Conservation (phyloP, 139 green algal genomes). For the Micractinium conductrix region DNA sequence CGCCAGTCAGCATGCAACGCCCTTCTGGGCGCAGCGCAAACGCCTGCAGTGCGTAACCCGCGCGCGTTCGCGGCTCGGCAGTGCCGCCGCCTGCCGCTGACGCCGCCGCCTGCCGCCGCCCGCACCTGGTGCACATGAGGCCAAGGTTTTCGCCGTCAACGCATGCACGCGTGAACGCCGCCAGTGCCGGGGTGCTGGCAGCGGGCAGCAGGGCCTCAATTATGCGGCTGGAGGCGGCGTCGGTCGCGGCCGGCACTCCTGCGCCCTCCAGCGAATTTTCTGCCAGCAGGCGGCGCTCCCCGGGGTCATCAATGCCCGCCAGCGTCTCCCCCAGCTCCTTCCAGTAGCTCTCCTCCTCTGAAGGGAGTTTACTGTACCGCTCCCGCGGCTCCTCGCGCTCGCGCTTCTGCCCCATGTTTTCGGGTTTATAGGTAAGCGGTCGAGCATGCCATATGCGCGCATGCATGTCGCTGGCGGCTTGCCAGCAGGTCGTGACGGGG, state of each 20-base stretch:
- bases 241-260: conserved; percentile 31
- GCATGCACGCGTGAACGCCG: conserved; percentile 26
- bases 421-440: no score
- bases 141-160: conserved; percentile 47
- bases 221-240: conserved; percentile 37
- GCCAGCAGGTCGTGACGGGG: not conserved
- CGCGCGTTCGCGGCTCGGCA: conserved; percentile 1
- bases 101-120: not conserved
- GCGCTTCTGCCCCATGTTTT: conserved; percentile 8
- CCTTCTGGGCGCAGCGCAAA: no score
- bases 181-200: conserved; percentile 34
- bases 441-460: no score
- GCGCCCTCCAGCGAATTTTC: conserved; percentile 70
- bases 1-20: not conserved
- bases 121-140: conserved; percentile 42
- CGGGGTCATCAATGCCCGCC: conserved; percentile 61
- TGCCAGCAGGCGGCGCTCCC: conserved; percentile 69
- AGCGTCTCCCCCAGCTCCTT: conserved; percentile 61
- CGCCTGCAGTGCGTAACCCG: no score
- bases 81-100: not conserved
- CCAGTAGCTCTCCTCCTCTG: conserved; percentile 40
- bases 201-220: conserved; percentile 71
- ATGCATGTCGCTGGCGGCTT: no score
- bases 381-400: not conserved
- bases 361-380: conserved; percentile 23